These are phyloP conservation scores for Phytopythium mirpurense DNA, from an alignment of 352 stramenopile species.

Conservation along the genomic window DNA sequence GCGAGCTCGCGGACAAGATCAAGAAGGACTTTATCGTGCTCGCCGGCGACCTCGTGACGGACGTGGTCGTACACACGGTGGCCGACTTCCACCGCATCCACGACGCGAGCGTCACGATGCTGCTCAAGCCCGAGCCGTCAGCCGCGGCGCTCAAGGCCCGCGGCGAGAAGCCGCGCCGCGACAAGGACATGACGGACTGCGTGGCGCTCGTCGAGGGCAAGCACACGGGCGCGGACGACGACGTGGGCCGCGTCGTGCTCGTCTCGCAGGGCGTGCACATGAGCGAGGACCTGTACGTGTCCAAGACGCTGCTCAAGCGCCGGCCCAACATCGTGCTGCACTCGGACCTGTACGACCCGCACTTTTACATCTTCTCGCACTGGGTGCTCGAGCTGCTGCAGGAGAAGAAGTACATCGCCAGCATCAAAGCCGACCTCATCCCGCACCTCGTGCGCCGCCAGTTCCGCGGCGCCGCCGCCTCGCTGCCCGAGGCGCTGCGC, in stretches of 20 bases:
- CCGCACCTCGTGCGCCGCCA: constrained; percentile 73
- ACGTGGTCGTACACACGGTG: constrained; percentile 75
- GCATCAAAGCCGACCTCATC: constrained; percentile 79
- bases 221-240: constrained; percentile 10
- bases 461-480: constrained; percentile 56
- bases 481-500: constrained; percentile 44
- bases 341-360: constrained; percentile 74
- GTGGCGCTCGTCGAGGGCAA: constrained; percentile 53
- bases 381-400: constrained; percentile 73
- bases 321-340: constrained; percentile 67
- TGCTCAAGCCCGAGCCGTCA: constrained; percentile 53
- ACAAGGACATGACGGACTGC: constrained; percentile 83
- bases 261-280: constrained; percentile 72
- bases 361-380: constrained; percentile 85
- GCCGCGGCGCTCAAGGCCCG: constrained; percentile 26
- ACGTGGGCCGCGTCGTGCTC: constrained; percentile 66
- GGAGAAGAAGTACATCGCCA: constrained; percentile 83
- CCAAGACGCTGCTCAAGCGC: constrained; percentile 73
- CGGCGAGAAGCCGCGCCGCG: constrained; percentile 63
- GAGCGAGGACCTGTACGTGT: constrained; percentile 76
- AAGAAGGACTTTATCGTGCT: constrained; percentile 81
- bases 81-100: constrained; percentile 81
- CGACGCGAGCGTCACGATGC: constrained; percentile 80
- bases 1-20: constrained; percentile 69
- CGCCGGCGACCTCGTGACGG: constrained; percentile 71